Evolutionary conservation across 257 asterid species (phyloP).

Genomic region (Nicotiana sylvestris): DNA sequence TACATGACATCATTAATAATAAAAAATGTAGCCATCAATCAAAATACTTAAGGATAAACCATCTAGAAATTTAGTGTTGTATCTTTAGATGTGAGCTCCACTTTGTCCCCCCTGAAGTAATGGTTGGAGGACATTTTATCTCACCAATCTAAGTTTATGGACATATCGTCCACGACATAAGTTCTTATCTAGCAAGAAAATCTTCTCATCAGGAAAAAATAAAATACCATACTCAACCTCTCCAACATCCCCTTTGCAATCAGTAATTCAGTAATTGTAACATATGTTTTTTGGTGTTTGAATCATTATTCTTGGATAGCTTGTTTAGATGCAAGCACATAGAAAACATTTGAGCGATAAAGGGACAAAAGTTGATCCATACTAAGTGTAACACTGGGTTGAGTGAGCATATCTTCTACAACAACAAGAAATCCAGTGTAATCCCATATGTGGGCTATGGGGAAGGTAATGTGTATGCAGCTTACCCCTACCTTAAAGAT

Average conservation of each 20-base stretch:
- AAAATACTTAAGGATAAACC: not conserved
- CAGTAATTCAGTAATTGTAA: not conserved
- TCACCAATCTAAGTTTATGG: not conserved
- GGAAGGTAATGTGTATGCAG: no score
- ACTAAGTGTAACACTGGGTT: not conserved
- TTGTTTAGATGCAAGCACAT: not conserved
- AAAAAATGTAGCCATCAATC: not conserved
- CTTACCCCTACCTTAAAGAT: no score
- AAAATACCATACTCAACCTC: not conserved
- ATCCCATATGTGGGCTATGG: no score
- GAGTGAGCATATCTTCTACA: not conserved
- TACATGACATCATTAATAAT: conserved; percentile 13
- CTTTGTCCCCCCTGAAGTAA: not conserved
- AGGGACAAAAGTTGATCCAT: not conserved
- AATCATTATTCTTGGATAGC: not conserved
- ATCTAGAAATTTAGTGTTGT: not conserved
- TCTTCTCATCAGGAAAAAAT: not conserved
- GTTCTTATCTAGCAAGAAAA: not conserved
- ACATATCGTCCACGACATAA: not conserved
- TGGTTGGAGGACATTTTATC: not conserved
- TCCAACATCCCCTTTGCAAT: no score
- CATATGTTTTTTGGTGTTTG: not conserved
- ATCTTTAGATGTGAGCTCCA: not conserved
- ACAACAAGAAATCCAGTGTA: no score
- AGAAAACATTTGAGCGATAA: not conserved